A percentile compares a stretch with the other conserved stretches of the same genome.
phyloP scores from a whole-genome alignment of 2,329 filamentous ascomycete species.

The Colletotrichum tamarilloi region DNA sequence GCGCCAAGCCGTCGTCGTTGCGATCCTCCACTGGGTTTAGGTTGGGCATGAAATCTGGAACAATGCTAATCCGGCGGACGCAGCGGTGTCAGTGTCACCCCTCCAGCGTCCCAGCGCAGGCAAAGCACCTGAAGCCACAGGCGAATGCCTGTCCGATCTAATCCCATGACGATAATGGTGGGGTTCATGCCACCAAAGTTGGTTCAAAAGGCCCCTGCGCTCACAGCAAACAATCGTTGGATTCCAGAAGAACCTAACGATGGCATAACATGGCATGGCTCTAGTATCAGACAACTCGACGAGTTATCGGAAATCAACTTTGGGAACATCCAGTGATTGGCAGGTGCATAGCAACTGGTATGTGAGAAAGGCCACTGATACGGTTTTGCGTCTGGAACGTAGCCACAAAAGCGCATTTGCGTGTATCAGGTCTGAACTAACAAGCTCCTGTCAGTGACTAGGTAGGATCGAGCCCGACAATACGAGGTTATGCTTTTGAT shows the following conservation, averaged over 20 bases:
- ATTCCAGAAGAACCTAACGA: neutral
- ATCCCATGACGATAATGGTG: conserved; percentile 31
- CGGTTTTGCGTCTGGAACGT: neutral
- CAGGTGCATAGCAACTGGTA: neutral
- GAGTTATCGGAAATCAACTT: neutral
- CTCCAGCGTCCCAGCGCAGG: conserved; percentile 9
- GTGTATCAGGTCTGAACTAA: conserved; percentile 8
- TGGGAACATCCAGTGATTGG: neutral
- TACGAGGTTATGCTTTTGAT: neutral
- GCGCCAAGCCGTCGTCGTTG: conserved; percentile 31
- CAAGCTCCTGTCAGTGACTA: neutral
- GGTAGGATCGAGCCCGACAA: neutral
- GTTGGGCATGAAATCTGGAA: conserved; percentile 31
- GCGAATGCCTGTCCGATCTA: conserved; percentile 1
- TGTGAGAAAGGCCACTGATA: neutral
- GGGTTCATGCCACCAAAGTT: conserved; percentile 22
- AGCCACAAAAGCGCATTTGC: neutral
- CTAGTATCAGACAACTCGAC: neutral
- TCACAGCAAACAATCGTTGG: neutral
- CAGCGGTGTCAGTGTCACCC: conserved; percentile 15
- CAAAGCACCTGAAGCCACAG: conserved; percentile 1
- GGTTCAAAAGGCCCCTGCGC: conserved; percentile 19
- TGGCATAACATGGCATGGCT: neutral
- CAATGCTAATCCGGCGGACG: conserved; percentile 32
- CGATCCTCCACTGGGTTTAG: conserved; percentile 17